Conservation (phyloP, 768 basidiomycete genomes). For the Amanita rubescens region DNA sequence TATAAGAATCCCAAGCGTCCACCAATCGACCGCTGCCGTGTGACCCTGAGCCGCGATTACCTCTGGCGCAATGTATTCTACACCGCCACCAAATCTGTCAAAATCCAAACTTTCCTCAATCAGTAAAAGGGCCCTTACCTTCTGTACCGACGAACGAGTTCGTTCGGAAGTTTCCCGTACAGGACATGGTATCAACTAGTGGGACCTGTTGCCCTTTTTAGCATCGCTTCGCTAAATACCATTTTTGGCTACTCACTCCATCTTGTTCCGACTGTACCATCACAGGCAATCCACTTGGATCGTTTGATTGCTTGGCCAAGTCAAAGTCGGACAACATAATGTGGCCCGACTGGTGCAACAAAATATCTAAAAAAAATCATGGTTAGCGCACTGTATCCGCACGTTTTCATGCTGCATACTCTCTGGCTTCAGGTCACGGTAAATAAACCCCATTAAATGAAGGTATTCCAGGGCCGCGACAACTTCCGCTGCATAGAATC, state of each 20-base stretch:
- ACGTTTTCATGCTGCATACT: constrained; percentile 52
- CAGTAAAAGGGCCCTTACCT: constrained; percentile 44
- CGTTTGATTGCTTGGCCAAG: constrained; percentile 90
- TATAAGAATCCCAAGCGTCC: constrained; percentile 96
- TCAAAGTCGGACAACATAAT: constrained; percentile 99
- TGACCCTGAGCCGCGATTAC: constrained; percentile 96
- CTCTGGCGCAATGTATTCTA: constrained; percentile 99
- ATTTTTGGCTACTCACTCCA: constrained; percentile 53
- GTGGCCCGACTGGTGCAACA: constrained; percentile 95
- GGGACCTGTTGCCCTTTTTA: constrained; percentile 51
- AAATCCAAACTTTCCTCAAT: constrained; percentile 19
- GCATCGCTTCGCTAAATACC: constrained; percentile 4
- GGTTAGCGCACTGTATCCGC: constrained; percentile 1
- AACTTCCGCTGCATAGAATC: constrained; percentile 99
- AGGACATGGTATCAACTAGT: constrained; percentile 93
- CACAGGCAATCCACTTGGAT: constrained; percentile 78
- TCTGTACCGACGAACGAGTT: constrained; percentile 99
- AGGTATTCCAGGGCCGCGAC: constrained; percentile 96
- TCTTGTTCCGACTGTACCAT: constrained; percentile 84
- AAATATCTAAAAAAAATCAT: constrained; percentile 62
- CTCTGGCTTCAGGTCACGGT: constrained; percentile 98
- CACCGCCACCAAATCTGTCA: constrained; percentile 20
- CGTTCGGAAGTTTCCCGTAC: constrained; percentile 95
- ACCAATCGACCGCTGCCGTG: constrained; percentile 98
- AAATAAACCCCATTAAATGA: constrained; percentile 99